These are phyloP conservation scores for Russula ochroleuca DNA, from an alignment of 768 basidiomycete genomes.

Conservation along the genomic window DNA sequence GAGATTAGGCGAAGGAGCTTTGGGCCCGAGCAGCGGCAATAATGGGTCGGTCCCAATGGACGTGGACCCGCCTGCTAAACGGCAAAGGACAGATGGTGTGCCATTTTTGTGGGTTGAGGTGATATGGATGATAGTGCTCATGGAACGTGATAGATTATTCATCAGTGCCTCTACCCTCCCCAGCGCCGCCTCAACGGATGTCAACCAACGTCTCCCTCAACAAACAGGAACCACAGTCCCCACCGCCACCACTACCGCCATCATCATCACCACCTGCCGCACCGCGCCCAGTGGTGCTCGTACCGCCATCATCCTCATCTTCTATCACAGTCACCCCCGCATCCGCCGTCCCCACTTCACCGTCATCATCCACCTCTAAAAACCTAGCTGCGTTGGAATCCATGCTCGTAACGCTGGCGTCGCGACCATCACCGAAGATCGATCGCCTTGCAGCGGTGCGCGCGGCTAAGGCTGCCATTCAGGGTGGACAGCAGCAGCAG, in stretches of 20 bases:
- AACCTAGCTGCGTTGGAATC: not conserved
- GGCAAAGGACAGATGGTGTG: constrained; percentile 13
- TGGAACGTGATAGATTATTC: constrained; percentile 1
- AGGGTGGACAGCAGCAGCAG: not conserved
- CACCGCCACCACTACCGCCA: not conserved
- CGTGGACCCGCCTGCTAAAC: constrained; percentile 16
- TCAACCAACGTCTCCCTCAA: not conserved
- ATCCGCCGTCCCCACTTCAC: not conserved
- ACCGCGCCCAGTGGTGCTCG: not conserved
- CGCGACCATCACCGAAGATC: not conserved
- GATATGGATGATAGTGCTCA: not conserved
- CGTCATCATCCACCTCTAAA: not conserved
- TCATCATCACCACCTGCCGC: not conserved
- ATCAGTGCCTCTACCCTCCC: not conserved
- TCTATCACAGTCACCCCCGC: not conserved
- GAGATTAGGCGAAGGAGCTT: constrained; percentile 7
- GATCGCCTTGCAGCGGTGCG: constrained; percentile 10
- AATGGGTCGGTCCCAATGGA: constrained; percentile 6
- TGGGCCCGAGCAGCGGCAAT: not conserved
- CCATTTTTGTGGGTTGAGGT: not conserved
- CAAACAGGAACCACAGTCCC: not conserved
- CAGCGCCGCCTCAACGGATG: not conserved
- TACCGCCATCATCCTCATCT: not conserved
- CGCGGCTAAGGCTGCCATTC: constrained; percentile 15
- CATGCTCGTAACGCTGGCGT: not conserved